Evolutionary conservation across 2,329 filamentous ascomycete genomes (phyloP), one percentile per base, ranked within the genome.

Genomic region (Fusarium illudens): DNA sequence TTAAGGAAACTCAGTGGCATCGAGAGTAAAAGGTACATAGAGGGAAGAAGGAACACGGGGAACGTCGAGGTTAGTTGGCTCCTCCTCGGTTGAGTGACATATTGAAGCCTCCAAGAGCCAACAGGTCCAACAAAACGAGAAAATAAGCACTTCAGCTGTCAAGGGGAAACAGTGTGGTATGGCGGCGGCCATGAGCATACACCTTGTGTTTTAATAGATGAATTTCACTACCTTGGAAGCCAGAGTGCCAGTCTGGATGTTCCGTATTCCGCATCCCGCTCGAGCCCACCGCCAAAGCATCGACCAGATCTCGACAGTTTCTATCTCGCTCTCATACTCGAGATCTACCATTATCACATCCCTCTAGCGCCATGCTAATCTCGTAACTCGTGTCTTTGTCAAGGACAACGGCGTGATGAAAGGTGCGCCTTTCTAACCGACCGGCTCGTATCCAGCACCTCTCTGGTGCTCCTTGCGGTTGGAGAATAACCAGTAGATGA

Each of bases 401-500:
- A 44, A 4, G 15, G 22, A 42, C 6, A 20, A 11, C 15, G 15
- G 39, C 15, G 22, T n/a, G n/a, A 17, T 15, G 19, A 22, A 42
- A 42, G 37, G 37, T n/a, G 13, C 36, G 12, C 4, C n/a, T 4
- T 13, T 39, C 15, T 44, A 44, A 15, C 20, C 39, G 7, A 44
- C 39, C 0, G 84, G 76, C 77, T 89, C 86, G 71, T 89, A 89
- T n/a, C 83, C 83, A 10, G 80, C 76, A 42, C 81, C 80, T 34
- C 79, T 79, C 75, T 83, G 86, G 76, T 89, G 86, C 27, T 82
- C 79, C 42, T 80, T 79, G 52, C 88, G 86, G 79, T 90, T 86
- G 48, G 87, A 89, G 79, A 90, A 89, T 54, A 90, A 78, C 75
- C 82, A 90, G 79, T 90, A 90, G 76, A 89, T 78, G 71, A 89